phyloP scores from a whole-genome alignment of 1,284 basidiomycete species.

The Irpex rosettiformis region DNA sequence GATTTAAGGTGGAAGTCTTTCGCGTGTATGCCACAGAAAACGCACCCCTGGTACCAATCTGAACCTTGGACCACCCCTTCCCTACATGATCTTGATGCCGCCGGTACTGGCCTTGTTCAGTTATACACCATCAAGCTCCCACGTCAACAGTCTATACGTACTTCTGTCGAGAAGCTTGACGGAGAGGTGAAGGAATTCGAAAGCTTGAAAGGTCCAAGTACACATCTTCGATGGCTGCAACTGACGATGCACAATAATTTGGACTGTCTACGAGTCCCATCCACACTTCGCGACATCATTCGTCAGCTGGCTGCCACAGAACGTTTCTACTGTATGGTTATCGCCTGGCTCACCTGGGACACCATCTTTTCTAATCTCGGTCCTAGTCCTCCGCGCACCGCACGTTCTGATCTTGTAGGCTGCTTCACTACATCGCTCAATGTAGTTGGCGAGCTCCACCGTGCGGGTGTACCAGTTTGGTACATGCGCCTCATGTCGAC shows the following conservation, averaged over 20 bases:
- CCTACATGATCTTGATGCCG: neutral
- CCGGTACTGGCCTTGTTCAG: neutral
- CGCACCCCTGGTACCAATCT: neutral
- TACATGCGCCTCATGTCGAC: neutral
- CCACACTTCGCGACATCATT: slow-evolving; percentile 6
- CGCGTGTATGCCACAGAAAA: neutral
- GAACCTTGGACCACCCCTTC: neutral
- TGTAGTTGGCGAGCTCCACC: neutral
- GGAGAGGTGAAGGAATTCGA: neutral
- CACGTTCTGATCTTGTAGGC: slow-evolving; percentile 6
- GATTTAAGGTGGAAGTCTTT: slow-evolving; percentile 3
- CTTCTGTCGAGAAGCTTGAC: neutral
- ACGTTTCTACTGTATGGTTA: slow-evolving; percentile 6
- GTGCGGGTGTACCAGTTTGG: slow-evolving; percentile 11
- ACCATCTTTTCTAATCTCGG: neutral
- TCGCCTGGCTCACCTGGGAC: slow-evolving; percentile 9
- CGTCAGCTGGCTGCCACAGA: slow-evolving; percentile 9
- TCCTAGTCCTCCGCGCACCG: neutral
- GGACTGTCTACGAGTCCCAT: slow-evolving; percentile 9
- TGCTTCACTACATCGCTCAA: slow-evolving; percentile 7
- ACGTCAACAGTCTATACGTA: neutral
- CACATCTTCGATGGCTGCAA: neutral
- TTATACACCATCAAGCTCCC: neutral
- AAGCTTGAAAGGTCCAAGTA: neutral
- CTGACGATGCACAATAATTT: neutral